Percentiles rank a stretch among this genome's conserved stretches.
Conservation (phyloP, 129 eudicot species). For the Flaveria trinervia region DNA sequence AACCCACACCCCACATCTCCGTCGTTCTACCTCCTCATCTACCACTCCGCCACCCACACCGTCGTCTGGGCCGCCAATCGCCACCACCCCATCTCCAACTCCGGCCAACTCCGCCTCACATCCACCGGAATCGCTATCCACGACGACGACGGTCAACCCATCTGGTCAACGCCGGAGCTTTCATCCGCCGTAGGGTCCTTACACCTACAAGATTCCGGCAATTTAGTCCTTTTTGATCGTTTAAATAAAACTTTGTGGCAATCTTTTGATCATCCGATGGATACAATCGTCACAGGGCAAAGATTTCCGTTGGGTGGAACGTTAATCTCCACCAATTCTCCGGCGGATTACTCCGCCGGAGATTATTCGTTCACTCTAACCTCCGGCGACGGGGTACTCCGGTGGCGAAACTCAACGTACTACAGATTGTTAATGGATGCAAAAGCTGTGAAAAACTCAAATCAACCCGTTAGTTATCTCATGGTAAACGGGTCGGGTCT, state of each 20-base stretch:
- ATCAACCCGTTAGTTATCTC: slow-evolving; percentile 41
- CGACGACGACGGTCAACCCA: slow-evolving; percentile 37
- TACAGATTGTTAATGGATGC: slow-evolving; percentile 63
- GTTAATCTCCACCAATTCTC: slow-evolving; percentile 32
- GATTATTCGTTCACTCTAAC: slow-evolving; percentile 43
- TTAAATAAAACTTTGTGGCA: slow-evolving; percentile 61
- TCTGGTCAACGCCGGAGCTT: slow-evolving; percentile 64
- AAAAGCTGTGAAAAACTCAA: slow-evolving; percentile 41
- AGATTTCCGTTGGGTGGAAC: slow-evolving; percentile 34
- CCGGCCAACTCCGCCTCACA: slow-evolving; percentile 45
- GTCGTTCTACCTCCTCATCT: slow-evolving; percentile 52
- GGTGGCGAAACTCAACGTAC: slow-evolving; percentile 50
- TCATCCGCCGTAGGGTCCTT: slow-evolving; percentile 33
- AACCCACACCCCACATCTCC: slow-evolving; percentile 39
- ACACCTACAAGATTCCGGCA: slow-evolving; percentile 55
- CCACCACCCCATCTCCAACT: slow-evolving; percentile 49
- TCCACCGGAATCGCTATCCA: slow-evolving; percentile 44
- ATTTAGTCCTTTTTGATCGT: slow-evolving; percentile 50
- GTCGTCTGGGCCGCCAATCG: slow-evolving; percentile 73
- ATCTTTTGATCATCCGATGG: slow-evolving; percentile 56
- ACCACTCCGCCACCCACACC: slow-evolving; percentile 49
- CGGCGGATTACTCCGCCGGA: slow-evolving; percentile 43
- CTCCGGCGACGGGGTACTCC: slow-evolving; percentile 44
- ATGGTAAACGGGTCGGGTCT: slow-evolving; percentile 60
- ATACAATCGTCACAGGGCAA: slow-evolving; percentile 65